Base-by-base conservation (phyloP, 2,329 filamentous ascomycete genomes). In the Fusarium nurragi region DNA sequence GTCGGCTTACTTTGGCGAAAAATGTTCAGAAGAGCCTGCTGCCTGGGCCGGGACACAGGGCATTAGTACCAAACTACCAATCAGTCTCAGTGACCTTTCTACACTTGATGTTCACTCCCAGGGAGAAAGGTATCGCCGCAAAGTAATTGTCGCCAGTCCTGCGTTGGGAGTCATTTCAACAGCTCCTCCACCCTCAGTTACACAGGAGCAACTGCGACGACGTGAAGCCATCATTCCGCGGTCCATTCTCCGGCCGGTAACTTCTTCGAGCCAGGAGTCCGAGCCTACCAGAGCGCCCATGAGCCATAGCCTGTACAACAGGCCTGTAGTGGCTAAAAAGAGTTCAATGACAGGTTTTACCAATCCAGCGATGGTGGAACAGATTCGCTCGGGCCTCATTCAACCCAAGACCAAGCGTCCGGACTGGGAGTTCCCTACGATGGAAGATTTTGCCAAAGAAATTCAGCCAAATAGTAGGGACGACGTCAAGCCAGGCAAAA, bases 171-270 rank as follows among this genome's bases (percentile, higher is more conserved):
- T 52, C 5, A 18, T 55, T n/a, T 69, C 68, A 10, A 70, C 71
- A 4, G 70, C 62, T 4, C 62, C 60, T 7, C 71, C 74, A 7
- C 74, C 69, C n/a, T 77, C 77, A 1, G 54, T 79, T 28, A 60
- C 72, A 41, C 74, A 80, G 43, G 78, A 80, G 58, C 75, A 78
- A 57, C 62, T 67, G 13, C 72, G 73, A 21, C 73, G 78, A 25
- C 71, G 78, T 30, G 74, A 72, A 45, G 67, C 67, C 4, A 58
- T 38, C 6, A 60, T 65, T 14, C 73, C 75, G 7, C 75, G 73
- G 2, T 75, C 78, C 2, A 80, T 80, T 23, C 46, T 80, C 26
- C 78, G 77, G 39, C 25, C 53, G n/a, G 60, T 52, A 10, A 30
- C 44, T 41, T 28, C 49, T n/a, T 54, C 60, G 3, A 22, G 28